Base-by-base conservation (phyloP, 768 basidiomycete species). In the Rossbeevera mucosa region DNA sequence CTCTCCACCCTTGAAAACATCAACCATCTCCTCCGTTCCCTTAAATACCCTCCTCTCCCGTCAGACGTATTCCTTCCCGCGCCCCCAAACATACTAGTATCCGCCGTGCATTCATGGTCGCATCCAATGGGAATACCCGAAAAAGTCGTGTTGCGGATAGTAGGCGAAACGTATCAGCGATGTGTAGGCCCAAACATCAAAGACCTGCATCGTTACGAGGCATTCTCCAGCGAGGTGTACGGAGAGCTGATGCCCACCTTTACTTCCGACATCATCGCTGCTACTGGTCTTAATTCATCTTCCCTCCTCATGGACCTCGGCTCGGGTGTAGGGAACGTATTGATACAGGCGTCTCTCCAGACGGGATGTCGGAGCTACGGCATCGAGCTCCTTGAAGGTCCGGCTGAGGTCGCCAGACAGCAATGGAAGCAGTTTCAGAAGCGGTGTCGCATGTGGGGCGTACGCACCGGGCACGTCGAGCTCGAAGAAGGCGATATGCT, bases 121-220 rank as follows among this genome's bases (percentile, higher is more conserved):
- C 31, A 51, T 24, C 40, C 58, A 18, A 71, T 61, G 1, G 83
- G 81, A 3, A 64, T 94, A 24, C 87, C 84, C 0, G 74, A 81
- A 44, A 76, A 79, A 29, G 79, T 94, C 2, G 74, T 88, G 52
- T 77, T 83, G 72, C 83, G 86, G 38, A 80, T 95, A 44, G 76
- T 89, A 48, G 92, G 94, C 41, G 93, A 97, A 73, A 89, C 86
- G 31, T 98, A 99, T 63, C 92, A 97, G 63, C 82, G 96, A 24
- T 82, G 84, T 16, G 94, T 97, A 1, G 94, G 94, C 5, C 96
- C 96, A 0, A 82, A 89, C 60, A 82, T 94, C n/a, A 80, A 82
- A 48, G 80, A 78, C 51, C 77, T 98, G 49, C 85, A 80, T 62
- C 81, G 85, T 59, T 94, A 97, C 67, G 80, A 82, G 61, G 82